Base-by-base conservation (phyloP, 768 basidiomycete genomes). In the Kwoniella botswanensis region DNA sequence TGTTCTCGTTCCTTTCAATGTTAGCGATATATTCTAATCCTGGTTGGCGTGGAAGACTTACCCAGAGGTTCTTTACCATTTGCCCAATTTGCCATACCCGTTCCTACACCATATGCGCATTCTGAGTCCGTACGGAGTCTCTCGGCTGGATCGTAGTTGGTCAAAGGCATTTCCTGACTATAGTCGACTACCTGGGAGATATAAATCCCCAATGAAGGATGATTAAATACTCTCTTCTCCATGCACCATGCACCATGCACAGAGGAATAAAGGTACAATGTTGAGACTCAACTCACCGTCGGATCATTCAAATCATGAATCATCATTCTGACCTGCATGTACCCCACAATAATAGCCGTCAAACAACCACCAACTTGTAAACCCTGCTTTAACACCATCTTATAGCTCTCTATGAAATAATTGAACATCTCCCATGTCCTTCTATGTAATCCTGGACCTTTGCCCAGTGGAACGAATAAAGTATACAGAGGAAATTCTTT, bases 61-160 rank as follows among this genome's bases (percentile, higher is more conserved):
- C 79, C 67, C 12, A 76, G 59, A 21, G 68, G 71, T 59, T 80
- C 77, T 22, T 50, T 52, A 4, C 65, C 70, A 29, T 35, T 52
- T 13, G 67, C 71, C 77, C 77, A 78, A 44, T 72, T 74, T 17
- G 79, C 75, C 11, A 78, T 72, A 4, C 77, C 79, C 7, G 71
- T 72, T 0, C 79, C 79, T 11, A 65, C 58, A 12, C 69, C 52
- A 58, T 78, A 80, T 10, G 72, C 74, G 61, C 79, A 80, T 21
- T 64, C 62, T 11, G 62, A 43, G 26, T 75, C 71, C 13, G 43
- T 35, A 9, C 58, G 43, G 12, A 63, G 53, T 41, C 59, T n/a
- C 6, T 61, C 59, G 4, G 56, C 43, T 10, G 67, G 59, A 35
- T 53, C 52, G 10, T 50, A 59, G 29, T 59, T 59, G 12, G 29